Base-by-base conservation (phyloP, 139 green algal genomes). In the Chlorella sp. region DNA sequence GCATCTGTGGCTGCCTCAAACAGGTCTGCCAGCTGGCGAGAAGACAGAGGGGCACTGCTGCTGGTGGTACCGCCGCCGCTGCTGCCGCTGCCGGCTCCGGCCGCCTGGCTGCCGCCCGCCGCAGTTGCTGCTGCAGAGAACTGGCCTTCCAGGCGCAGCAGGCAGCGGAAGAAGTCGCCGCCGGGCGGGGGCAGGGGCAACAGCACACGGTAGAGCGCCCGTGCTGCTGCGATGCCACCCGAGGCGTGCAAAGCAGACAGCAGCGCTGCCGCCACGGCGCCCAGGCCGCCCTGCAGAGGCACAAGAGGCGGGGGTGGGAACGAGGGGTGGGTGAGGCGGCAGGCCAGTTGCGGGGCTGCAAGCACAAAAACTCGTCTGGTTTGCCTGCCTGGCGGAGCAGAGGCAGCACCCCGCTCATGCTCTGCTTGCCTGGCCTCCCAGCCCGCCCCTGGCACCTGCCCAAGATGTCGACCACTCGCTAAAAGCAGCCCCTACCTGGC, bases 151-250 rank as follows among this genome's bases (percentile, higher is more conserved):
- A 96, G 36, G 0, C 69, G 81, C 60, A 97, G 89, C 68, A 94
- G 89, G 4, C 79, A 78, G 30, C 93, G 82, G 69, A 96, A 96
- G 53, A 97, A 91, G 36, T 95, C 91, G 0, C 92, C 92, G 14
- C 96, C 96, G 3, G 94, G 85, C 0, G 92, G 87, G 3, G 96
- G 96, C 85, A 96, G 71, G 4, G 80, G 71, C 36, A 95, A 61
- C 83, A 97, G 92, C 3, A 68, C 61, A 2, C 71, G 40, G 76
- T 92, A 97, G 53, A 97, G 86, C 2, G 57, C 19, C 9, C 96
- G 86, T 0, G 94, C 93, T 2, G 88, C 93, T 0, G 88, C 89
- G 16, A 93, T 37, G 5, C 95, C 95, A 18, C 83, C 48, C 2
- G 53, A 42, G 12, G 66, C 12, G 71, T 86, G 88, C 32, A 90